A percentile compares a stretch with the other conserved stretches of the same genome.
Evolutionary conservation across 2,329 filamentous ascomycete genomes (phyloP).

Genomic region (Fusarium nanum): DNA sequence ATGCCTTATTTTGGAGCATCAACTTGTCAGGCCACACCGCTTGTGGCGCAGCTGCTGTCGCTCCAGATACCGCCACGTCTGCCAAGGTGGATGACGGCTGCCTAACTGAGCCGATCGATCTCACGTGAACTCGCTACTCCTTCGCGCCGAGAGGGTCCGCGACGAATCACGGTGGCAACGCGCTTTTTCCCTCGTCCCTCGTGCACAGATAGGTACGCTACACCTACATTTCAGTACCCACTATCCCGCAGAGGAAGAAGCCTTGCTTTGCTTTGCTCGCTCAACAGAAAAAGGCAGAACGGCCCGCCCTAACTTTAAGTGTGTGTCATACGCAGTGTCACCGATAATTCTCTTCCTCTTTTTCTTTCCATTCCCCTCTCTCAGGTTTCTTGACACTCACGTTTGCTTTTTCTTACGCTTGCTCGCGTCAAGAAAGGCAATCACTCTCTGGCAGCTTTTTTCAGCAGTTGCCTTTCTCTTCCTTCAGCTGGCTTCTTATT

Average conservation of each 20-base stretch:
- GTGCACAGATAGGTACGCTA: slow-evolving; percentile 31
- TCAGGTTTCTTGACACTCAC: background rate
- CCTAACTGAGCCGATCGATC: slow-evolving; percentile 40
- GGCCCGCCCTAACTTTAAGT: slow-evolving; percentile 22
- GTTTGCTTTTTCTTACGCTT: background rate
- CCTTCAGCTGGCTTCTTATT: slow-evolving; percentile 26
- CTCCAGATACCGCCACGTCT: slow-evolving; percentile 25
- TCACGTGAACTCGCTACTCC: slow-evolving; percentile 54
- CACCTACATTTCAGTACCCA: slow-evolving; percentile 24
- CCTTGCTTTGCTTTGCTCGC: slow-evolving; percentile 15
- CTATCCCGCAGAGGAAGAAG: slow-evolving; percentile 21
- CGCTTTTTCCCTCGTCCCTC: slow-evolving; percentile 30
- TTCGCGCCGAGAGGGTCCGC: slow-evolving; percentile 48
- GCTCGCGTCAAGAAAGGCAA: background rate
- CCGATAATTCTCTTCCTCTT: slow-evolving; percentile 24
- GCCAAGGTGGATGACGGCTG: slow-evolving; percentile 43
- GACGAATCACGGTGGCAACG: slow-evolving; percentile 39
- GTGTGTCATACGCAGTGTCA: slow-evolving; percentile 34
- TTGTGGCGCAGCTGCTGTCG: slow-evolving; percentile 33
- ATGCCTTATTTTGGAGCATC: slow-evolving; percentile 34
- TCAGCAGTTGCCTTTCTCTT: slow-evolving; percentile 35
- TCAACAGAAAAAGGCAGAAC: slow-evolving; percentile 26
- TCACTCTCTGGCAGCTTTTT: background rate
- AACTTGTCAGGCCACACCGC: slow-evolving; percentile 33
- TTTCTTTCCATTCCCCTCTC: background rate